Evolutionary conservation across 2,329 filamentous ascomycete genomes (phyloP).

Genomic region (Gremmenia infestans): DNA sequence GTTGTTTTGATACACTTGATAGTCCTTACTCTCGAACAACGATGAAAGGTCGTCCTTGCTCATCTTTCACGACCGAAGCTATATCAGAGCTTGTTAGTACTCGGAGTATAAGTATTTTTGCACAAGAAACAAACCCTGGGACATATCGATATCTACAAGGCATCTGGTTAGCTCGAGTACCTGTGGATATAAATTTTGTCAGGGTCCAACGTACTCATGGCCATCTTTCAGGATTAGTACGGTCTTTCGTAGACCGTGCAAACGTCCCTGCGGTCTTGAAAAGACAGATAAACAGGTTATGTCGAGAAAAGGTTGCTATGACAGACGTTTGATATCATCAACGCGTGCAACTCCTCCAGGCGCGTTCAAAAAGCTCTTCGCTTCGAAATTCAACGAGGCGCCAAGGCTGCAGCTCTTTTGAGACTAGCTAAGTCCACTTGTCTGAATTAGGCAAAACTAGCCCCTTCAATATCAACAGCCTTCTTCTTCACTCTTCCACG

Average conservation of each 20-base stretch:
- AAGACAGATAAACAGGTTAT: conserved; percentile 1
- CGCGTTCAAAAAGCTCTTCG: conserved; percentile 20
- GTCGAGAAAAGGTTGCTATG: conserved; percentile 6
- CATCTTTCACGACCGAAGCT: conserved; percentile 86
- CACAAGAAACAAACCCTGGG: conserved; percentile 62
- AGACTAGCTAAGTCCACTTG: background rate
- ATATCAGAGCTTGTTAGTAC: conserved; percentile 22
- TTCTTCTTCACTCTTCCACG: background rate
- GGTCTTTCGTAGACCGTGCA: conserved; percentile 15
- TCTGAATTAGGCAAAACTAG: background rate
- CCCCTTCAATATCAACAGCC: background rate
- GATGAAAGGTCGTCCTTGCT: conserved; percentile 95
- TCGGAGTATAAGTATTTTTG: background rate
- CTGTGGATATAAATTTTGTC: conserved; percentile 20
- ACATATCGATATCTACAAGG: conserved; percentile 69
- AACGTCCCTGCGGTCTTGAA: background rate
- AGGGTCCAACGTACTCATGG: conserved; percentile 48
- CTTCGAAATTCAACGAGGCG: conserved; percentile 14
- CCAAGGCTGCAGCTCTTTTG: conserved; percentile 9
- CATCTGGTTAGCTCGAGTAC: conserved; percentile 22
- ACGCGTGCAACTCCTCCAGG: conserved; percentile 18
- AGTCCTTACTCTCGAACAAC: conserved; percentile 86
- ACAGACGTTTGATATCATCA: conserved; percentile 10
- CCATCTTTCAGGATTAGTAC: conserved; percentile 41
- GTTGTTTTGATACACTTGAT: conserved; percentile 15